These are phyloP conservation scores for Coniochaeta sp. DNA, from an alignment of 2,329 filamentous ascomycete species.

Conservation along the genomic window DNA sequence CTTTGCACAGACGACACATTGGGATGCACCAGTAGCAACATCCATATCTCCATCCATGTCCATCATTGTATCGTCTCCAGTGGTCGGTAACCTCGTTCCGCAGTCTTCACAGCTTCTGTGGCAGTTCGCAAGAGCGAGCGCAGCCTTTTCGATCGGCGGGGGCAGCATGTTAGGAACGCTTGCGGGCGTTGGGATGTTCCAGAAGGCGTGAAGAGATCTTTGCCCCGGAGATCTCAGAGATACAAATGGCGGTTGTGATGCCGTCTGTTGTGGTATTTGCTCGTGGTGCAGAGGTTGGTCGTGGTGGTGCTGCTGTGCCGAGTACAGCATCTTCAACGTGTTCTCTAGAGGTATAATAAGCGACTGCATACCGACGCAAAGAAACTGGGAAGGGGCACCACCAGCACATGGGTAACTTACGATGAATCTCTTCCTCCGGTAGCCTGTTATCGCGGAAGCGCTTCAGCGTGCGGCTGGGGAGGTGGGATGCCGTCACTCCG, in stretches of 20 bases:
- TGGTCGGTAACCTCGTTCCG: constrained; percentile 17
- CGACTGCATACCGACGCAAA: background rate
- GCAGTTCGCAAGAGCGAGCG: constrained; percentile 2
- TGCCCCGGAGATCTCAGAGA: constrained; percentile 25
- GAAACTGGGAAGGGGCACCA: background rate
- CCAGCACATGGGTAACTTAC: constrained; percentile 27
- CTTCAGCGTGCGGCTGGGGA: constrained; percentile 53
- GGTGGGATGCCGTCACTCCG: constrained; percentile 30
- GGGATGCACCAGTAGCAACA: constrained; percentile 21
- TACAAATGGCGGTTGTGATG: constrained; percentile 2
- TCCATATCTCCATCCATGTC: constrained; percentile 26
- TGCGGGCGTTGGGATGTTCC: constrained; percentile 34
- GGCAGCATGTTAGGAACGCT: constrained; percentile 20
- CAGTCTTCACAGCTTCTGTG: constrained; percentile 47
- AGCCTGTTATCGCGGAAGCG: constrained; percentile 52
- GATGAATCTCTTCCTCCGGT: constrained; percentile 45
- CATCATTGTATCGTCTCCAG: constrained; percentile 26
- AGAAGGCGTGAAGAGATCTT: constrained; percentile 52
- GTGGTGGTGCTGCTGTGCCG: constrained; percentile 36
- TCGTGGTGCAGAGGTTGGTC: constrained; percentile 11
- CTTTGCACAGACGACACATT: constrained; percentile 44
- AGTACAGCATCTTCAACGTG: constrained; percentile 50
- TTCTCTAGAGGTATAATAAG: constrained; percentile 31
- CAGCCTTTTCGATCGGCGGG: constrained; percentile 11
- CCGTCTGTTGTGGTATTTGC: constrained; percentile 6